Evolutionary conservation across 306 rosid genomes (phyloP).

Genomic region (Lablab purpureus): DNA sequence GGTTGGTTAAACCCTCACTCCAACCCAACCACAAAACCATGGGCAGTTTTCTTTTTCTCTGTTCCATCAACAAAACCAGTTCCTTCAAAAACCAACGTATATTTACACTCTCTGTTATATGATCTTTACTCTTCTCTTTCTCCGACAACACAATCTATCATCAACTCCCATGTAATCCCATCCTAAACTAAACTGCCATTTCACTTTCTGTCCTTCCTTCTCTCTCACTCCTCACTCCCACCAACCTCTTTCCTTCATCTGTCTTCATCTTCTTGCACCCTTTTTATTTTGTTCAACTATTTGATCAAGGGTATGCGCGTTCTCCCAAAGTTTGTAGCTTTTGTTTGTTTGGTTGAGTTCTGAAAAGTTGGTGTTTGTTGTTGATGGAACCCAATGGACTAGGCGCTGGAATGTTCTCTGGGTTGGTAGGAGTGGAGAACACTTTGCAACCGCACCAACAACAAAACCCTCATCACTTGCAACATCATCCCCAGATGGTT

Average conservation of each 20-base stretch:
- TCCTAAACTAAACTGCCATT: neutral
- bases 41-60: slow-evolving; percentile 65
- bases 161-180: slow-evolving; percentile 14
- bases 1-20: slow-evolving; percentile 27
- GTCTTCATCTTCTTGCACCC: neutral
- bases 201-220: slow-evolving; percentile 5
- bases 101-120: slow-evolving; percentile 39
- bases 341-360: neutral
- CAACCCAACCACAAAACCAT: slow-evolving; percentile 65
- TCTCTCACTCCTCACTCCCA: neutral
- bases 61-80: slow-evolving; percentile 64
- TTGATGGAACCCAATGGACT: slow-evolving; percentile 75
- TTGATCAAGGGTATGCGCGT: slow-evolving; percentile 40
- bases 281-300: slow-evolving; percentile 25
- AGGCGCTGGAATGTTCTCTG: slow-evolving; percentile 70
- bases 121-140: slow-evolving; percentile 11
- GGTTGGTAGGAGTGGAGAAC: slow-evolving; percentile 68
- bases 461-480: slow-evolving; percentile 62
- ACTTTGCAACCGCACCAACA: slow-evolving; percentile 58
- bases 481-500: slow-evolving; percentile 58
- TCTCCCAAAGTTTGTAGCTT: slow-evolving; percentile 27
- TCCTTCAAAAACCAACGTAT: slow-evolving; percentile 41
- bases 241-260: neutral
- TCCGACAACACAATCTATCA: slow-evolving; percentile 19
- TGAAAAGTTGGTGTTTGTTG: slow-evolving; percentile 5